Base-by-base conservation (phyloP, 2,329 filamentous ascomycete genomes). In the Paecilomyces niveus region DNA sequence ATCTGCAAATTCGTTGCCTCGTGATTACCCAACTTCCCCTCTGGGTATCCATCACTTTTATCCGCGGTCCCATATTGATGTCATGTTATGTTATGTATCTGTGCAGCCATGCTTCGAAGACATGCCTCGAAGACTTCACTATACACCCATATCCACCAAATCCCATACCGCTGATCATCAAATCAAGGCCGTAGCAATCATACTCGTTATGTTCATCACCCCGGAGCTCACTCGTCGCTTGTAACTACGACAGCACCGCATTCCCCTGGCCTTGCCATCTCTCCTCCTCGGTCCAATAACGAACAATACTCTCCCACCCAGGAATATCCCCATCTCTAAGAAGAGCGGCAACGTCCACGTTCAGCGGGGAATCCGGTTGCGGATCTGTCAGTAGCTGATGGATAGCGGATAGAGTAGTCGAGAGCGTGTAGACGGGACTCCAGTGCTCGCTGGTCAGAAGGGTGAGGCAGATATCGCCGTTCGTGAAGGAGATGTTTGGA, bases 381-480 rank as follows among this genome's bases (percentile, higher is more conserved):
- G 78, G 78, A 57, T 78, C 73, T 9, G 69, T 76, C 54, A 81
- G 67, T 58, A 81, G 65, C 67, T 78, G 74, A 57, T 80, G 78
- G 26, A 81, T 74, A 3, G 78, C 77, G 8, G 73, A 73, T 56
- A 80, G 66, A 2, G 75, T 78, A n/a, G 68, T 70, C 13, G 71
- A 74, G 3, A 97, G 82, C 49, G 88, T 92, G 74, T 96, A 94
- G 18, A 90, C 86, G 1, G 92, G 90, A 59, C 89, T 89, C 93
- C 93, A 97, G 18, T 87, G 83, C 69, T 79, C 76, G 0, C 78
- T 80, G 60, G 84, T 85, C 55, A 99, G 81, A 62, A 97, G 82
- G 70, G 97, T 94, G 29, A 97, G 85, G 74, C 94, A 99, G 70
- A 99, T 94, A 76, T 97, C 92, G 65, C 94, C 94, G 2, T 85